A percentile compares a stretch with the other conserved stretches of the same genome.
phyloP scores from a whole-genome alignment of 1,284 basidiomycete genomes.

The Microbotryum intermedium region DNA sequence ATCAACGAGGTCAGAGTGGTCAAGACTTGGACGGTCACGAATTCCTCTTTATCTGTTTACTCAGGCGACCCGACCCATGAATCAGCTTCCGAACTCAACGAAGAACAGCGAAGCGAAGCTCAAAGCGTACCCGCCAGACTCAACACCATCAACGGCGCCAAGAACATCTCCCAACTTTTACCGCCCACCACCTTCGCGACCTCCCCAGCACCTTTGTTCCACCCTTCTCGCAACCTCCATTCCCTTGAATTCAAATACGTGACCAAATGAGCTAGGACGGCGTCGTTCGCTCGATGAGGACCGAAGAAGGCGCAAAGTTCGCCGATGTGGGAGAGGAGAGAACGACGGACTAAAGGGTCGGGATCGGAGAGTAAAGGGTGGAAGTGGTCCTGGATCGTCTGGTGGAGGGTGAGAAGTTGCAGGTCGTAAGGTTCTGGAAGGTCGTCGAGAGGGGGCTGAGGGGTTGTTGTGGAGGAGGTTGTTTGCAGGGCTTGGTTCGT shows the following conservation, averaged over 20 bases:
- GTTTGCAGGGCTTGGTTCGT: slow-evolving; percentile 83
- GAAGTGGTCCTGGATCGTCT: slow-evolving; percentile 78
- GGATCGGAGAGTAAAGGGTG: slow-evolving; percentile 55
- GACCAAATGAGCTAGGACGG: slow-evolving; percentile 92
- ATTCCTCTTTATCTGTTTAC: slow-evolving; percentile 78
- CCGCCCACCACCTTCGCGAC: slow-evolving; percentile 87
- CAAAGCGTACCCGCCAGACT: slow-evolving; percentile 64
- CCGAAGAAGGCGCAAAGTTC: slow-evolving; percentile 89
- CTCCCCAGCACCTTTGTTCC: slow-evolving; percentile 91
- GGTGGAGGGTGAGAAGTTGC: slow-evolving; percentile 74
- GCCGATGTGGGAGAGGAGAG: slow-evolving; percentile 63
- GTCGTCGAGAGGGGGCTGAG: neutral
- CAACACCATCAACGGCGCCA: slow-evolving; percentile 88
- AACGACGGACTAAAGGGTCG: slow-evolving; percentile 48
- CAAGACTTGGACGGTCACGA: slow-evolving; percentile 80
- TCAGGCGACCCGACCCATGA: neutral
- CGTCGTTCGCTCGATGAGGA: slow-evolving; percentile 84
- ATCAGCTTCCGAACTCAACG: no score
- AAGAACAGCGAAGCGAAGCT: no score
- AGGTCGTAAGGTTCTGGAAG: slow-evolving; percentile 67
- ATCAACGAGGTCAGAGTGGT: slow-evolving; percentile 74
- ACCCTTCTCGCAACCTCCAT: slow-evolving; percentile 80
- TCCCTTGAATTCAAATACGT: slow-evolving; percentile 88
- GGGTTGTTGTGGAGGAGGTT: neutral
- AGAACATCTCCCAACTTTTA: slow-evolving; percentile 74